Percentiles rank a stretch among this genome's conserved stretches.
phyloP scores from a whole-genome alignment of 371 early-diverging fungal genomes.

The Sporodiniella umbellata region DNA sequence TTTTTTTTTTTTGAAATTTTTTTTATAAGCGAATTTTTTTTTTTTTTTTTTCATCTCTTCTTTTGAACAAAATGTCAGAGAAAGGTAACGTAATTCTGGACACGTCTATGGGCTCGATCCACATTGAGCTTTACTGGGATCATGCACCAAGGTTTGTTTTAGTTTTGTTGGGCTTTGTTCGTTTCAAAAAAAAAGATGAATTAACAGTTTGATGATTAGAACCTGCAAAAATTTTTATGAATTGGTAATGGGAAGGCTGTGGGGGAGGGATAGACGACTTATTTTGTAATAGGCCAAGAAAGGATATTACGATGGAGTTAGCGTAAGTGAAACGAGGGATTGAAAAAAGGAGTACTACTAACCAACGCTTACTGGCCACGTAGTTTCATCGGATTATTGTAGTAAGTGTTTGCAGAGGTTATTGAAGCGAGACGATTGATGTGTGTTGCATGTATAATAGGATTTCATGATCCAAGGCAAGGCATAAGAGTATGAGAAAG shows the following conservation, averaged over 20 bases:
- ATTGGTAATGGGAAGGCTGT: slow-evolving; percentile 37
- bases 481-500: not conserved
- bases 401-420: slow-evolving; percentile 25
- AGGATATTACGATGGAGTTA: slow-evolving; percentile 67
- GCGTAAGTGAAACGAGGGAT: slow-evolving; percentile 41
- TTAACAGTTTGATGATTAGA: slow-evolving; percentile 13
- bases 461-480: slow-evolving; percentile 84
- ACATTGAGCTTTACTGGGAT: slow-evolving; percentile 69
- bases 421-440: not conserved
- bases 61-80: slow-evolving; percentile 22
- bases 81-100: slow-evolving; percentile 49
- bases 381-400: slow-evolving; percentile 80
- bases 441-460: slow-evolving; percentile 9
- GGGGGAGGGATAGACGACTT: not conserved
- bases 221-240: slow-evolving; percentile 80
- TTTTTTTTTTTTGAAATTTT: not conserved
- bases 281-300: slow-evolving; percentile 47
- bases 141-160: slow-evolving; percentile 59
- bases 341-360: not conserved
- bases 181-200: not conserved
- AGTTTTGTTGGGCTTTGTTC: too few relatives aligned
- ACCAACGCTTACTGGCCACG: too few relatives aligned
- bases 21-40: slow-evolving; percentile 1
- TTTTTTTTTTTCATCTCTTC: not conserved
- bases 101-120: slow-evolving; percentile 65